Evolutionary conservation across 2,329 filamentous ascomycete species (phyloP), one percentile per base, ranked within the genome.

Genomic region (Pseudocercospora fijiensis): DNA sequence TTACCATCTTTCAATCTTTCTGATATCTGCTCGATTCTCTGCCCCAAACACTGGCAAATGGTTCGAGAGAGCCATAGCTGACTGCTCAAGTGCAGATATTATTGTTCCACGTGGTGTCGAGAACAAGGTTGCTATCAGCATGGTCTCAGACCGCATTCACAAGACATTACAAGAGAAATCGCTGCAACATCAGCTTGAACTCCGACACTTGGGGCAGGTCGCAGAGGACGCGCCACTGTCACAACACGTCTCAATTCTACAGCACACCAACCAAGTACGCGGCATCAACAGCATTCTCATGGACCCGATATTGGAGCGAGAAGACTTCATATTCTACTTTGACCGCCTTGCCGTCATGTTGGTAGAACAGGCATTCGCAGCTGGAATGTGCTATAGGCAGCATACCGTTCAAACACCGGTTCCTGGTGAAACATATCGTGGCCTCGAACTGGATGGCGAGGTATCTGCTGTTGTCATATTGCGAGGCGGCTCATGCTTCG

Each of bases 321-420:
- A 96, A 74, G 93, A 98, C 71, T 98, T 97, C 75, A 91, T 96
- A 66, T 98, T 98, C 78, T 98, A 98, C 78, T 97, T 98, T 76
- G 92, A 99, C 77, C 86, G 95, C 41, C 82, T 98, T 41, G 87
- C 91, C 1, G 87, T 90, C n/a, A 82, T 97, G 58, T 82, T 98
- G 26, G 86, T 98, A 53, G 94, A 98, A 77, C 84, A 90, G 73
- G 90, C 90, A 1, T 82, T 94, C 66, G 91, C 94, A 7, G 76
- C 76, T 73, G 90, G 90, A 71, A 85, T 91, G 62, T 83, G 85
- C 16, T 97, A 94, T 76, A 78, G 83, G 20, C 83, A 85, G 16
- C 77, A 79, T 13, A 81, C 81, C 11, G 84, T 97, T 58, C 80
- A 85, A 47, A 98, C 94, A 0, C 89, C 94, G 0, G 83, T 87